Conservation (phyloP, 163 green algal genomes). For the Scenedesmus sp. region DNA sequence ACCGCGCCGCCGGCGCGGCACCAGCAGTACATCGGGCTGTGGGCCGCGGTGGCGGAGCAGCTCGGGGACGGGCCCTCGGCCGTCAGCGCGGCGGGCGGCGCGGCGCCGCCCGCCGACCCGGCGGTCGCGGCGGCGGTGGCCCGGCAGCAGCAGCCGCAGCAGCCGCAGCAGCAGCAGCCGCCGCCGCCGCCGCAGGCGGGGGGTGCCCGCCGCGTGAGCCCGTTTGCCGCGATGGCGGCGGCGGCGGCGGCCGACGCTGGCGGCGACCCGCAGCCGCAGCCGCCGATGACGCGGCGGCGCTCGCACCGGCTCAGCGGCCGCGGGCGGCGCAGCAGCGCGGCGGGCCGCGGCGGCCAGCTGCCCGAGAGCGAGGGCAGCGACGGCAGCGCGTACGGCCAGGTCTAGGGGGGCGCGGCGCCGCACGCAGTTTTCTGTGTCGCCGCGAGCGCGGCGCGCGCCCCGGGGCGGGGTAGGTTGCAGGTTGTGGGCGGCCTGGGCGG, state of each 20-base stretch:
- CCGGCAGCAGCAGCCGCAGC: not conserved
- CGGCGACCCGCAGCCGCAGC: too few species aligned
- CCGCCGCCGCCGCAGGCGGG: not conserved
- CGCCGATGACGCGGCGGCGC: too few species aligned
- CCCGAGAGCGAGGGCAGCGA: too few species aligned
- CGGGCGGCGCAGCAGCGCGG: too few species aligned
- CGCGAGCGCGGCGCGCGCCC: too few species aligned
- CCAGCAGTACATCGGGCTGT: constrained; percentile 31
- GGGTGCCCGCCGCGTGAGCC: not conserved
- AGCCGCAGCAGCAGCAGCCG: not conserved
- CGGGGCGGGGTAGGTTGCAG: too few species aligned
- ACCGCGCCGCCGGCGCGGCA: constrained; percentile 21
- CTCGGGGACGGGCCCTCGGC: constrained; percentile 29
- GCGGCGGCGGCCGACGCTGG: not conserved
- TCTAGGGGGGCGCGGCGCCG: too few species aligned
- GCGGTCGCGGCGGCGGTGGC: not conserved
- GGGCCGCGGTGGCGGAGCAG: constrained; percentile 25
- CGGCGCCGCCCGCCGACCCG: not conserved
- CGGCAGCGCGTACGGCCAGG: too few species aligned
- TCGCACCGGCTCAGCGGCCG: too few species aligned
- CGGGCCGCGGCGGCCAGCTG: too few species aligned
- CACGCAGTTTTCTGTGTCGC: too few species aligned
- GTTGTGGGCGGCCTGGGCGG: too few species aligned
- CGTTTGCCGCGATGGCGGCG: constrained; percentile 10
- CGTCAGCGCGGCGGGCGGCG: not conserved